A percentile compares a stretch with the other conserved stretches of the same genome.
Evolutionary conservation across 257 asterid genomes (phyloP).

Genomic region (Eucommia ulmoides): DNA sequence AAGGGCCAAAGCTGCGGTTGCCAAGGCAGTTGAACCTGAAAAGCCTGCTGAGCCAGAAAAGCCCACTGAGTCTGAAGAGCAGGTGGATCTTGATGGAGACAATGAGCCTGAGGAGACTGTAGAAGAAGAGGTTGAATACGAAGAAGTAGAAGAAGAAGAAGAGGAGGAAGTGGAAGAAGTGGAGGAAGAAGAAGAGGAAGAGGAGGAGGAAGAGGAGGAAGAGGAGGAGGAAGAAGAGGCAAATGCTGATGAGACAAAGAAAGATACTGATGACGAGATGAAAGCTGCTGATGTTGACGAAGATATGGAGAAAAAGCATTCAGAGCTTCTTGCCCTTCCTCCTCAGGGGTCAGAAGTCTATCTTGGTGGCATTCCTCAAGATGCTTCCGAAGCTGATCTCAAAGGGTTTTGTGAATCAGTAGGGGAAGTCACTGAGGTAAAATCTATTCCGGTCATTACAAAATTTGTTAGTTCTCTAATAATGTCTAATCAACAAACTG

Average conservation of each 20-base stretch:
- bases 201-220: constrained; percentile 37
- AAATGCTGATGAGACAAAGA: constrained; percentile 19
- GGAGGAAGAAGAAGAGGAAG: constrained; percentile 39
- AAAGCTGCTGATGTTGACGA: constrained; percentile 34
- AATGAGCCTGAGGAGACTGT: constrained; percentile 66
- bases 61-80: constrained; percentile 63
- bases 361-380: constrained; percentile 68
- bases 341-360: constrained; percentile 94
- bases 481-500: too few species aligned
- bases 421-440: constrained; percentile 91
- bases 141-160: constrained; percentile 50
- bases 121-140: constrained; percentile 38
- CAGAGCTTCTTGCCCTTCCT: constrained; percentile 89
- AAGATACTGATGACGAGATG: constrained; percentile 38
- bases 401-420: constrained; percentile 58
- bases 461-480: constrained; percentile 4
- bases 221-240: constrained; percentile 38
- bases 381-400: constrained; percentile 65
- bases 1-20: constrained; percentile 43
- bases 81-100: constrained; percentile 44
- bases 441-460: background rate
- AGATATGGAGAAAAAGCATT: constrained; percentile 40
- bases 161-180: constrained; percentile 46
- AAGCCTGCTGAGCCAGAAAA: constrained; percentile 48
- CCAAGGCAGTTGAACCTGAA: constrained; percentile 45